phyloP scores from a whole-genome alignment of 1,139 yeast species.

The Zygosaccharomyces sapae region DNA sequence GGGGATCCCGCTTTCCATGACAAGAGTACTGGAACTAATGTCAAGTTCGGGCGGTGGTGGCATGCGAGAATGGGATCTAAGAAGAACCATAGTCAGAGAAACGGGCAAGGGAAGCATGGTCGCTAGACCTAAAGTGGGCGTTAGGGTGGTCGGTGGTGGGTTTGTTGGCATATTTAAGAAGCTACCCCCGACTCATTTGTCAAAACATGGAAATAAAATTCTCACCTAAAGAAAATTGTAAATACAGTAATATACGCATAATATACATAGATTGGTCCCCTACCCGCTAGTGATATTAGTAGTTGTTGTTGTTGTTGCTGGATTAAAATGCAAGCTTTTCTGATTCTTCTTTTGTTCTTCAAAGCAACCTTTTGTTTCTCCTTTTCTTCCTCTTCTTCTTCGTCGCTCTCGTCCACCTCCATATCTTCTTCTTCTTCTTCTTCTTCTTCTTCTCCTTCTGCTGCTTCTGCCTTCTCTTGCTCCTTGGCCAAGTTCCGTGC shows the following conservation, averaged over 20 bases:
- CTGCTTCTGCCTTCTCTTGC: constrained; percentile 55
- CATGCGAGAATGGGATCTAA: constrained; percentile 42
- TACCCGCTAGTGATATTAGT: neutral
- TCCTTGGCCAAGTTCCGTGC: constrained; percentile 72
- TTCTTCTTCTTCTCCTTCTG: constrained; percentile 44
- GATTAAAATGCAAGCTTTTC: constrained; percentile 36
- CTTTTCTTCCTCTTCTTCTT: constrained; percentile 43
- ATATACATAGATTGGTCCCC: constrained; percentile 6
- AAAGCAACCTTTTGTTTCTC: constrained; percentile 72
- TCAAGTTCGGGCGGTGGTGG: constrained; percentile 46
- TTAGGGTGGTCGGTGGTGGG: constrained; percentile 45
- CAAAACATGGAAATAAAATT: constrained; percentile 10
- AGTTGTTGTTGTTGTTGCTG: constrained; percentile 5
- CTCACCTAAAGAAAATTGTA: constrained; percentile 8
- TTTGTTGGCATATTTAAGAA: constrained; percentile 37
- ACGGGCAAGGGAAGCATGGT: constrained; percentile 42
- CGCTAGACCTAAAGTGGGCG: constrained; percentile 47
- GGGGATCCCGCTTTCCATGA: constrained; percentile 36
- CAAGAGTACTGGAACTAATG: constrained; percentile 39
- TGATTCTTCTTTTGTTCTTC: constrained; percentile 56
- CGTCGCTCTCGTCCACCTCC: constrained; percentile 43
- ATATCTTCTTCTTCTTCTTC: constrained; percentile 44
- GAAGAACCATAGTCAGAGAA: constrained; percentile 39
- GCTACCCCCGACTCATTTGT: constrained; percentile 14
- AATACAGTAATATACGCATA: constrained; percentile 5